These are phyloP conservation scores for Cucurbitaria berberidis DNA, from an alignment of 2,329 filamentous ascomycete species.

Conservation along the genomic window DNA sequence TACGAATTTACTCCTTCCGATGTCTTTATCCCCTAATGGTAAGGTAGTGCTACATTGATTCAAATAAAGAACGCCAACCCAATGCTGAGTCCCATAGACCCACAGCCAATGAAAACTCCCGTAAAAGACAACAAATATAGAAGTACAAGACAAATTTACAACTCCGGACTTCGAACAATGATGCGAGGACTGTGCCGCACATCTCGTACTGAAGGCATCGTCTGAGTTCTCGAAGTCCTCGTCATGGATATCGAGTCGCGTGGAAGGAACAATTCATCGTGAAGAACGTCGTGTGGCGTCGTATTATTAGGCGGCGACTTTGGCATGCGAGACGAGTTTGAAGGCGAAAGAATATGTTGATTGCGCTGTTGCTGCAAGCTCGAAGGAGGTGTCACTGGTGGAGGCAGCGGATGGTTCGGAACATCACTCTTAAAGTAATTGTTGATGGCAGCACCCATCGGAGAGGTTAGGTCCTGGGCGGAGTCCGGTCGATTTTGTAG, in stretches of 20 bases:
- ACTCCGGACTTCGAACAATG: not conserved
- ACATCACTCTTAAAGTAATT: constrained; percentile 12
- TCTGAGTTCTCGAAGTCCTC: not conserved
- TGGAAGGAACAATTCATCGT: not conserved
- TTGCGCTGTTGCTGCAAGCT: constrained; percentile 22
- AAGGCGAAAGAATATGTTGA: constrained; percentile 19
- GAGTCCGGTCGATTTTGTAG: constrained; percentile 3
- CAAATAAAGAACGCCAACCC: not conserved
- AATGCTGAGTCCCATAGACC: not conserved
- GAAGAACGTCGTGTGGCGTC: not conserved
- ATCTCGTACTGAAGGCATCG: constrained; percentile 1
- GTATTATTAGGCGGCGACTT: constrained; percentile 1
- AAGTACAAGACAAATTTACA: not conserved
- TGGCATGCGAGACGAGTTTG: constrained; percentile 18
- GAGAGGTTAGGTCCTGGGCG: constrained; percentile 14
- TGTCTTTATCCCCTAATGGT: not conserved
- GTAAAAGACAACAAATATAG: not conserved
- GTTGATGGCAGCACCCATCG: constrained; percentile 22
- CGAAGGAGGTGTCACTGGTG: constrained; percentile 5
- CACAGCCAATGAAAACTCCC: not conserved
- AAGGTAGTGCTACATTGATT: not conserved
- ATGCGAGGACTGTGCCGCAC: constrained; percentile 5
- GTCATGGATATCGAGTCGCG: not conserved
- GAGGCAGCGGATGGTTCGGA: not conserved
- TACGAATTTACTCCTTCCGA: not conserved